Evolutionary conservation across 129 eudicot species (phyloP).

Genomic region (Calendula officinalis): DNA sequence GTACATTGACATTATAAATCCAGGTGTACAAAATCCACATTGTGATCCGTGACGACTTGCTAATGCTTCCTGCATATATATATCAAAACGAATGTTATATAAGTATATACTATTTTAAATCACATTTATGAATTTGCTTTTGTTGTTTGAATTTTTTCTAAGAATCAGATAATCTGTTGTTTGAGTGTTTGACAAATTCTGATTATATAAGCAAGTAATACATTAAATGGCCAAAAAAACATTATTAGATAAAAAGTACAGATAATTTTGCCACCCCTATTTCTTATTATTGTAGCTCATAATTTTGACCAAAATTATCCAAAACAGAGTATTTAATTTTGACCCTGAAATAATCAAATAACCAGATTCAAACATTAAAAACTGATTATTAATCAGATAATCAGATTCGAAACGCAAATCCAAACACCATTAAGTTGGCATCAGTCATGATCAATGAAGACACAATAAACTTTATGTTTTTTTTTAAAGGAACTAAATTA

Average conservation of each 20-base stretch:
- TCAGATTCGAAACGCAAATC: background rate
- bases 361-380: background rate
- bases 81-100: background rate
- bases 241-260: background rate
- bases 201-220: too few relatives aligned
- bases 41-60: slow-evolving; percentile 93
- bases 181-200: too few relatives aligned
- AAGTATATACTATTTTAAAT: background rate
- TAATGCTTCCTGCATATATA: slow-evolving; percentile 60
- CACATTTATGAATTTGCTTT: background rate
- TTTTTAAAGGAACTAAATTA: background rate
- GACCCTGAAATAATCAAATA: too few relatives aligned
- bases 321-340: background rate
- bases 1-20: slow-evolving; percentile 97
- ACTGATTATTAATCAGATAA: background rate
- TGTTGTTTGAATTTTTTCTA: background rate
- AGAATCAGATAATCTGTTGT: too few relatives aligned
- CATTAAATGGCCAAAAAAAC: background rate
- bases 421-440: background rate
- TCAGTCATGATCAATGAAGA: too few relatives aligned
- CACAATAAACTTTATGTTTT: too few relatives aligned
- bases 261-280: too few relatives aligned
- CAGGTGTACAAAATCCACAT: slow-evolving; percentile 99
- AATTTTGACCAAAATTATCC: background rate
- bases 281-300: background rate